A percentile compares a stretch with the other conserved stretches of the same genome.
Evolutionary conservation across 2,329 filamentous ascomycete genomes (phyloP).

Genomic region (Diplodia scrobiculata): DNA sequence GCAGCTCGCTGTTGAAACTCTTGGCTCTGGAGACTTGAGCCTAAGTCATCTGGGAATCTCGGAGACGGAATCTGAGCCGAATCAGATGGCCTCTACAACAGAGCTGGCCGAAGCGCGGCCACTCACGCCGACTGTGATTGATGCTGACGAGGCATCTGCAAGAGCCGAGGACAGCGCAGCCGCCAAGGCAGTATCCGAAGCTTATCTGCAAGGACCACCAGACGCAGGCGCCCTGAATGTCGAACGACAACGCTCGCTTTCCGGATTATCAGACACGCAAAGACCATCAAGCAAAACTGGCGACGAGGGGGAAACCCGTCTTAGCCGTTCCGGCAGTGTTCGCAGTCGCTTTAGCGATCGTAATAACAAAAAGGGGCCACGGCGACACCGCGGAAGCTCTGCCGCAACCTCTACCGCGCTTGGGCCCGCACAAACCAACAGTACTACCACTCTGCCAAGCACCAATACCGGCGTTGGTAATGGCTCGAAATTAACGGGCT

Average conservation of each 20-base stretch:
- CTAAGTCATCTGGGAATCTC: conserved; percentile 83
- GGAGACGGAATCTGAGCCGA: conserved; percentile 60
- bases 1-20: conserved; percentile 79
- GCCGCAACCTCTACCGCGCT: conserved; percentile 63
- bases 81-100: conserved; percentile 60
- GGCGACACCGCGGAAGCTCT: conserved; percentile 82
- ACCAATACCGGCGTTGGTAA: conserved; percentile 52
- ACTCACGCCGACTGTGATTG: conserved; percentile 40
- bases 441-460: conserved; percentile 68
- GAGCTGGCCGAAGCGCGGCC: conserved; percentile 51
- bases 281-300: conserved; percentile 66
- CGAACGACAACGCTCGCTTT: conserved; percentile 47
- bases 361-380: conserved; percentile 43
- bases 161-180: conserved; percentile 62
- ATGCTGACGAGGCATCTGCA: conserved; percentile 55
- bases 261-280: conserved; percentile 41
- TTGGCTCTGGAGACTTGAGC: conserved; percentile 86
- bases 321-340: conserved; percentile 58
- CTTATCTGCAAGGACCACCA: conserved; percentile 53
- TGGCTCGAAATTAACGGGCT: conserved; percentile 82
- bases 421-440: conserved; percentile 71
- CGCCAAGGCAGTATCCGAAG: conserved; percentile 62
- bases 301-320: conserved; percentile 56
- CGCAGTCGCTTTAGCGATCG: conserved; percentile 57
- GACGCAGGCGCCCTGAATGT: conserved; percentile 37